phyloP scores from a whole-genome alignment of 108 stramenopile genomes.

The Skeletonema grethae region DNA sequence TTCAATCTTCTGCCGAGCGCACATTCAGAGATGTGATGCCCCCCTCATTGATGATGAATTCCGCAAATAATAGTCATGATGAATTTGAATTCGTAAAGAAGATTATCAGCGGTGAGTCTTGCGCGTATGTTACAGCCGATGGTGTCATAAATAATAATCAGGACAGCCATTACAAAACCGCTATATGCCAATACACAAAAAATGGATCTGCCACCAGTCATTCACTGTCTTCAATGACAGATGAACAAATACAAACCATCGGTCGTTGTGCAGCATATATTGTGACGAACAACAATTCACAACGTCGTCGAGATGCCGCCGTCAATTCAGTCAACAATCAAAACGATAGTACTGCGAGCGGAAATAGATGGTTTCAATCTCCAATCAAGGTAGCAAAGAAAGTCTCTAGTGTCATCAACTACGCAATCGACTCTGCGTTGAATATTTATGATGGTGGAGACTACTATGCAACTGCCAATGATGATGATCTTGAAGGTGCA shows the following conservation, averaged over 20 bases:
- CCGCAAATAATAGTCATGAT: background rate
- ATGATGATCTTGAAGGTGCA: slow-evolving; percentile 3
- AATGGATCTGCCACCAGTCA: background rate
- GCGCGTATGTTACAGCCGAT: slow-evolving; percentile 15
- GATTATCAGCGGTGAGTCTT: slow-evolving; percentile 5
- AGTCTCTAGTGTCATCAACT: background rate
- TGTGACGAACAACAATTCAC: background rate
- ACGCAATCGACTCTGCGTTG: slow-evolving; percentile 2
- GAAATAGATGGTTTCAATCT: slow-evolving; percentile 1
- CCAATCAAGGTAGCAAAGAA: slow-evolving; percentile 4
- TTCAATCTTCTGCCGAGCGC: too few species aligned
- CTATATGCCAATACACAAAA: background rate
- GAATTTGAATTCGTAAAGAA: slow-evolving; percentile 13
- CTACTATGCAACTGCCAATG: background rate
- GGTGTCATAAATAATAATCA: slow-evolving; percentile 8
- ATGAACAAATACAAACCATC: background rate
- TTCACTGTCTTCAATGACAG: background rate
- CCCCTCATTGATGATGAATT: slow-evolving; percentile 3
- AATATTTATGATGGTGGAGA: slow-evolving; percentile 2
- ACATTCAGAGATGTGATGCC: slow-evolving; percentile 10
- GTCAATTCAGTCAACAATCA: background rate
- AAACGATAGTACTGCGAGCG: background rate
- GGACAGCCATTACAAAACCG: background rate
- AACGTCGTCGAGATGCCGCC: background rate
- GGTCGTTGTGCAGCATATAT: background rate